Percentiles rank a stretch among this genome's conserved stretches.
Evolutionary conservation across 2,329 filamentous ascomycete genomes (phyloP).

Genomic region (Penicillium italicum): DNA sequence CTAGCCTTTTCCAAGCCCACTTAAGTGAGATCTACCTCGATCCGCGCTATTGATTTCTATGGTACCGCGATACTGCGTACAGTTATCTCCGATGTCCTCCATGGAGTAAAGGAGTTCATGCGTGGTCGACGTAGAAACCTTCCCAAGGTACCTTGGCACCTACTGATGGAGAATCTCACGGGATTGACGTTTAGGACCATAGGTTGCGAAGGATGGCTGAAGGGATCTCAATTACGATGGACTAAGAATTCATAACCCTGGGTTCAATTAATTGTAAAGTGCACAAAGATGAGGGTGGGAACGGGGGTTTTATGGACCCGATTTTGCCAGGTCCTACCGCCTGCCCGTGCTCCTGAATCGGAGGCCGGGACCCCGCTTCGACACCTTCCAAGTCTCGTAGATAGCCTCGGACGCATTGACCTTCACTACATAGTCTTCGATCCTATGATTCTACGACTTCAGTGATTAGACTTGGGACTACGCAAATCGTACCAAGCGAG

Average conservation of each 20-base stretch:
- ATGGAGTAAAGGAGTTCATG: no score
- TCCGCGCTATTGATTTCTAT: not conserved
- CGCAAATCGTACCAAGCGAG: not conserved
- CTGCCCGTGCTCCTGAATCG: no score
- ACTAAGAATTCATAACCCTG: no score
- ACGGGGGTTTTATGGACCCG: no score
- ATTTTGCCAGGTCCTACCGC: no score
- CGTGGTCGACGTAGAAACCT: no score
- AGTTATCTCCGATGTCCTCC: not conserved
- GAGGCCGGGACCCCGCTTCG: not conserved
- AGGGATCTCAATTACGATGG: no score
- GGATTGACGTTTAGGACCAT: no score
- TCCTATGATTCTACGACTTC: not conserved
- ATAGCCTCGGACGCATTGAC: not conserved
- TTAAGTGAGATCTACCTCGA: constrained; percentile 2
- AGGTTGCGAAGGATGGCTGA: no score
- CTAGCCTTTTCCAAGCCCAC: not conserved
- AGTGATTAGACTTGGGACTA: not conserved
- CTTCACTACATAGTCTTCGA: not conserved
- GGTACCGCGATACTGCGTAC: not conserved
- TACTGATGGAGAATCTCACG: no score
- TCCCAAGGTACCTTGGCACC: not conserved
- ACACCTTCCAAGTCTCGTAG: not conserved
- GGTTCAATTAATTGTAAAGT: no score
- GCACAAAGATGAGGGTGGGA: no score